phyloP scores from a whole-genome alignment of 768 basidiomycete genomes.

The Russula vinacea region DNA sequence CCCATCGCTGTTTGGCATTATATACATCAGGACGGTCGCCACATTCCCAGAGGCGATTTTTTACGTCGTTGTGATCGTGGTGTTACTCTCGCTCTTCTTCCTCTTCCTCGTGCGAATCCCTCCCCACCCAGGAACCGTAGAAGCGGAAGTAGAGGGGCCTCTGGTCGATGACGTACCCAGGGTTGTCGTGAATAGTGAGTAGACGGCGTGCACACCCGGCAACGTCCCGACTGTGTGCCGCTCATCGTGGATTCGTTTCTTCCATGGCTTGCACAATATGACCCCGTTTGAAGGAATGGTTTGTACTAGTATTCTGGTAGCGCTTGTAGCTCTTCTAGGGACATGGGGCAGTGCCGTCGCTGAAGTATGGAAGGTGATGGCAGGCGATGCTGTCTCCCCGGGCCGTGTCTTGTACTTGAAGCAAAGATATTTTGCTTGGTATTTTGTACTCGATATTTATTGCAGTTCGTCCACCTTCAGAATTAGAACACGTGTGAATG shows the following conservation, averaged over 20 bases:
- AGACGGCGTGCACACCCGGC: not conserved
- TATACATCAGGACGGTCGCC: slow-evolving; percentile 69
- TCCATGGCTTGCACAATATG: not conserved
- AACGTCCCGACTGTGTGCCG: not conserved
- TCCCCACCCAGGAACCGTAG: not conserved
- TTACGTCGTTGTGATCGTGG: slow-evolving; percentile 46
- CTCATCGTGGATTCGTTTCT: not conserved
- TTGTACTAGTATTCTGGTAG: not conserved
- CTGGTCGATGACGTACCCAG: not conserved
- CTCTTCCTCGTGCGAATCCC: slow-evolving; percentile 49
- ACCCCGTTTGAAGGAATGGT: not conserved
- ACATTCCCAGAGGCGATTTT: slow-evolving; percentile 69
- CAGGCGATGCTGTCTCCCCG: too few relatives aligned
- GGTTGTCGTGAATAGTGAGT: slow-evolving; percentile 5
- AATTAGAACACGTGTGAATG: too few relatives aligned
- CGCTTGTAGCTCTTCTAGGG: not conserved
- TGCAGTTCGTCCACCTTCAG: too few relatives aligned
- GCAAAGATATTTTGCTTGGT: too few relatives aligned
- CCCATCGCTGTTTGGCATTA: slow-evolving; percentile 67
- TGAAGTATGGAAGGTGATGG: too few relatives aligned
- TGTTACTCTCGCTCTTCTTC: slow-evolving; percentile 44
- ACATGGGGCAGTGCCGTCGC: too few relatives aligned
- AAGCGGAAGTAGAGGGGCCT: not conserved
- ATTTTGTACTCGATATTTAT: too few relatives aligned
- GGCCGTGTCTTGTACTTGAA: too few relatives aligned